These are phyloP conservation scores for Zymoseptoria ardabiliae DNA, from an alignment of 2,329 filamentous ascomycete genomes.

Conservation along the genomic window DNA sequence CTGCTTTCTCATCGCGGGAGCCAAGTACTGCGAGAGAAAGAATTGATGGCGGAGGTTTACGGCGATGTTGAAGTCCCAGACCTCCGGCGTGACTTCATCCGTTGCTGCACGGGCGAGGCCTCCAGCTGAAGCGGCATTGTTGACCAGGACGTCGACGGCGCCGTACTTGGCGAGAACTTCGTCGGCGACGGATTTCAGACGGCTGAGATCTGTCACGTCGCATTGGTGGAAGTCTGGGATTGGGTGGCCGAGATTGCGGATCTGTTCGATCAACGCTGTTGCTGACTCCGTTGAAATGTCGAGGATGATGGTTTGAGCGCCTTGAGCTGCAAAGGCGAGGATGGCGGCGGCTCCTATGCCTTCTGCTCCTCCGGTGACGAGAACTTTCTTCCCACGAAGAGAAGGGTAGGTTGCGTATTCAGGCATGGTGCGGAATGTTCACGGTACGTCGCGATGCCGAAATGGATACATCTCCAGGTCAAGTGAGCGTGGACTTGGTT, in stretches of 20 bases:
- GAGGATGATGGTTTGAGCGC: slow-evolving; percentile 52
- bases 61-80: slow-evolving; percentile 51
- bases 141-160: slow-evolving; percentile 52
- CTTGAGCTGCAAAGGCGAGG: slow-evolving; percentile 51
- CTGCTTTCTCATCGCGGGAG: slow-evolving; percentile 51
- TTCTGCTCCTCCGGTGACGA: slow-evolving; percentile 59
- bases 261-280: slow-evolving; percentile 37
- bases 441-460: neutral
- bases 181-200: slow-evolving; percentile 44
- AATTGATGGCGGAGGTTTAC: slow-evolving; percentile 62
- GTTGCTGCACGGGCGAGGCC: slow-evolving; percentile 51
- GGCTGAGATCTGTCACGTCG: slow-evolving; percentile 45
- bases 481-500: neutral
- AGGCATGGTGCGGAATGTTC: slow-evolving; percentile 1
- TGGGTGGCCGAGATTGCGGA: slow-evolving; percentile 15
- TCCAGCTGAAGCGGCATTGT: slow-evolving; percentile 54
- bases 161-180: slow-evolving; percentile 39
- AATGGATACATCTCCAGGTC: neutral
- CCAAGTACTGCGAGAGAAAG: slow-evolving; percentile 50
- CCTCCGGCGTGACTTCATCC: slow-evolving; percentile 57
- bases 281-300: slow-evolving; percentile 51
- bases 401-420: slow-evolving; percentile 26
- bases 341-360: slow-evolving; percentile 57
- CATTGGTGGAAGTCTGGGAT: slow-evolving; percentile 31
- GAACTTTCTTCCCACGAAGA: slow-evolving; percentile 49